Percentiles rank a stretch among this genome's conserved stretches.
These are phyloP conservation scores for Westerdykella sp. DNA, from an alignment of 2,329 filamentous ascomycete genomes.

Conservation along the genomic window DNA sequence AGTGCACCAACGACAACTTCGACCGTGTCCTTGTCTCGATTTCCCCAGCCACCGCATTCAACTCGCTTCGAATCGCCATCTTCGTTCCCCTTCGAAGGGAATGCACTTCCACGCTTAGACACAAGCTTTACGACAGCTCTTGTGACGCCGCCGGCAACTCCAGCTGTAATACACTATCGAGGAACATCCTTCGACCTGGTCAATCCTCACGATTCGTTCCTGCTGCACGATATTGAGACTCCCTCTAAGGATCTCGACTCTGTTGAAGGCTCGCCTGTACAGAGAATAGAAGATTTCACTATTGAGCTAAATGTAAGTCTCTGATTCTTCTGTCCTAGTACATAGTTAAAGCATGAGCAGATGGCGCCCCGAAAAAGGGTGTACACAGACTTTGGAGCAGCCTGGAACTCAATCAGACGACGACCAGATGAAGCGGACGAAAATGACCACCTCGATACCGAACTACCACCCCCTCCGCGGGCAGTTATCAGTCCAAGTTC, in stretches of 20 bases:
- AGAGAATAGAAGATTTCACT: constrained; percentile 18
- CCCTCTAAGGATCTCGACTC: constrained; percentile 32
- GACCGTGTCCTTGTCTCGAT: constrained; percentile 32
- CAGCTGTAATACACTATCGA: constrained; percentile 35
- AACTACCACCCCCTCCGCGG: constrained; percentile 17
- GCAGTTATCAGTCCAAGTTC: constrained; percentile 23
- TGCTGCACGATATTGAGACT: constrained; percentile 33
- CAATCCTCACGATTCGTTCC: constrained; percentile 35
- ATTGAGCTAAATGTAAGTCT: constrained; percentile 14
- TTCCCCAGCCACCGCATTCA: constrained; percentile 27
- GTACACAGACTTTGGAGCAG: constrained; percentile 26
- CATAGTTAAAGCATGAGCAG: constrained; percentile 9
- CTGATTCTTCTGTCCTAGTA: constrained; percentile 1
- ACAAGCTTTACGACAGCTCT: constrained; percentile 23
- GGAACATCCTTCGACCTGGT: constrained; percentile 37
- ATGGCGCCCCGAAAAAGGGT: constrained; percentile 28
- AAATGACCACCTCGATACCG: not conserved
- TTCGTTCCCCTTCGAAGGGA: constrained; percentile 17
- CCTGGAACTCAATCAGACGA: constrained; percentile 21
- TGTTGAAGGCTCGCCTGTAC: constrained; percentile 25
- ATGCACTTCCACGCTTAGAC: constrained; percentile 15
- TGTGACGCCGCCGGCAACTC: constrained; percentile 33
- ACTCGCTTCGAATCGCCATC: constrained; percentile 12
- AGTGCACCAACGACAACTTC: constrained; percentile 17
- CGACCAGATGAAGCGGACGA: constrained; percentile 6